Base-by-base conservation (phyloP, 257 asterid species). In the Jaltomata sinuosa region DNA sequence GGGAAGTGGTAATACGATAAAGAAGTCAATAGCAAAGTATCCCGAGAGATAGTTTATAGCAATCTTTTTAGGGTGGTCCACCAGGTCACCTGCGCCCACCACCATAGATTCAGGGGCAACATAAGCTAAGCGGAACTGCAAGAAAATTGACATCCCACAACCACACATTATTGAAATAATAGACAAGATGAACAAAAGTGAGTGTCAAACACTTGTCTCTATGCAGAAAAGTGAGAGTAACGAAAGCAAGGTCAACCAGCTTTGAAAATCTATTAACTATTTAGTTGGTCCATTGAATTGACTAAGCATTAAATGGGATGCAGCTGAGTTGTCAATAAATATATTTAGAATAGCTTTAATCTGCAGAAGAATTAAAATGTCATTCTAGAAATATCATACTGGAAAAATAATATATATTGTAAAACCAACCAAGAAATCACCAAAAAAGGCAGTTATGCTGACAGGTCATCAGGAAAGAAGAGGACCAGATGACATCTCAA, bases 101-200 rank as follows among this genome's bases (percentile, higher is more conserved):
- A 95, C 97, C 91, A 91, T 86, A 57, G 99, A 89, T 84, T 94
- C 99, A 76, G 98, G 98, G 84, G 94, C 92, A 86, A 95, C 91
- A 83, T 93, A 95, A 83, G 99, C 99, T 72, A 95, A 86, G 90
- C 97, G 89, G 86, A 95, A 94, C 99, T 95, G 97, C 90, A 91
- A 87, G 78, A 88, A 90, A n/a, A 76, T 81, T n/a, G 81, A 29
- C 42, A 77, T 49, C 61, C 16, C 59, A 47, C 7, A 45, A 10
- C 8, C 12, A 2, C 27, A 76, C 27, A 77, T 47, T 16, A 27
- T 77, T 27, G 42, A 49, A 77, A 27, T 16, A 77, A 25, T 27
- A 77, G 81, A 77, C 61, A 27, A 47, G 62, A 77, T 76, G 81
- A 77, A 77, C 81, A 49, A 49, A 77, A 47, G 42, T 77, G 38